Percentiles rank a stretch among this genome's conserved stretches.
These are phyloP conservation scores for Leonotis leonurus DNA, from an alignment of 257 asterid genomes.

Conservation along the genomic window DNA sequence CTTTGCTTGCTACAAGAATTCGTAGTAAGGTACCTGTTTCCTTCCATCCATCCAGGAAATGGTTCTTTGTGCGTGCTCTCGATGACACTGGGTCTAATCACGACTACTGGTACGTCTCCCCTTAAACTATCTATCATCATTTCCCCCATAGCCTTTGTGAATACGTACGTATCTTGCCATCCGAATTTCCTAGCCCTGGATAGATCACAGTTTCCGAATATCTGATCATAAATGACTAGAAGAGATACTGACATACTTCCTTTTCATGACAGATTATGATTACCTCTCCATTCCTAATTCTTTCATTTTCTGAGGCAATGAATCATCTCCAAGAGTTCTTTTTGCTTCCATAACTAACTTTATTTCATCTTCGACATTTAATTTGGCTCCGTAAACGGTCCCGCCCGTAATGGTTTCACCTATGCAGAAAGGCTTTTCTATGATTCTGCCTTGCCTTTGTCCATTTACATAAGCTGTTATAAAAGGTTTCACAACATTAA, in stretches of 20 bases:
- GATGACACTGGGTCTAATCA: conserved; percentile 87
- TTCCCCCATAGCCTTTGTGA: conserved; percentile 99
- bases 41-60: conserved; percentile 99
- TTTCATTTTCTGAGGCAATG: conserved; percentile 58
- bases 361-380: conserved; percentile 76
- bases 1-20: neutral
- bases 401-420: conserved; percentile 70
- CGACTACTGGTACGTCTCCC: conserved; percentile 77
- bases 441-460: conserved; percentile 70
- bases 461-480: conserved; percentile 91
- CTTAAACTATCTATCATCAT: conserved; percentile 80
- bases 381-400: conserved; percentile 31
- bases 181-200: conserved; percentile 92
- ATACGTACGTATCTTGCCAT: conserved; percentile 96
- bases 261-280: neutral
- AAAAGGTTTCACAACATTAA: neutral
- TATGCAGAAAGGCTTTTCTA: conserved; percentile 67
- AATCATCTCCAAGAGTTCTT: conserved; percentile 30
- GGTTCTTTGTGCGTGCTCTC: conserved; percentile 97
- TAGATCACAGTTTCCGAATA: neutral
- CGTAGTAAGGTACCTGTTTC: conserved; percentile 52
- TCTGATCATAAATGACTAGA: neutral
- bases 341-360: conserved; percentile 64
- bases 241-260: neutral
- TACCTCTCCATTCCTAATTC: conserved; percentile 80